Percentiles rank a stretch among this genome's conserved stretches.
These are phyloP conservation scores for Bauhinia variegata DNA, from an alignment of 306 rosid species.

Conservation along the genomic window DNA sequence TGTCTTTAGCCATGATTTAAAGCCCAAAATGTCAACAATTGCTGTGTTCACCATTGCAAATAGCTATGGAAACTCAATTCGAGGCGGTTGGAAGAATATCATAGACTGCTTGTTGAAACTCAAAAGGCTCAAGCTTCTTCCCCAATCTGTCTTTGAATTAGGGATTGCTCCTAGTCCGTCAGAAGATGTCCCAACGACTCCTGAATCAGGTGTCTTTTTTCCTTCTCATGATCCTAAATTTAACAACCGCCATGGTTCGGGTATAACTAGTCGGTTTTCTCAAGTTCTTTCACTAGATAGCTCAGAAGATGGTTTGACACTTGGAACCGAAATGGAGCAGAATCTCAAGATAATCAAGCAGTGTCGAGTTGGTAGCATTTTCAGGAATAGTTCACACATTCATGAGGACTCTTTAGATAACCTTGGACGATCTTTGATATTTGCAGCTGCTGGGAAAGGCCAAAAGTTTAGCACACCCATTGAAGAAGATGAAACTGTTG, in stretches of 20 bases:
- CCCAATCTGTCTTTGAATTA: slow-evolving; percentile 68
- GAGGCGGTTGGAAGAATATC: slow-evolving; percentile 92
- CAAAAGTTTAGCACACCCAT: slow-evolving; percentile 86
- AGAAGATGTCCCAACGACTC: slow-evolving; percentile 36
- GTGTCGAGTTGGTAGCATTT: slow-evolving; percentile 74
- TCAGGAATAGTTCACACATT: slow-evolving; percentile 61
- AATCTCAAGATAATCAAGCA: slow-evolving; percentile 76
- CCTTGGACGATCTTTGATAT: slow-evolving; percentile 77
- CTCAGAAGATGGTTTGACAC: slow-evolving; percentile 62
- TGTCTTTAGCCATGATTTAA: slow-evolving; percentile 77
- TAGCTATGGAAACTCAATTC: slow-evolving; percentile 62
- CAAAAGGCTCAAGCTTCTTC: slow-evolving; percentile 74
- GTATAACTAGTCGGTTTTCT: slow-evolving; percentile 53
- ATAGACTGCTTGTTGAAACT: slow-evolving; percentile 89
- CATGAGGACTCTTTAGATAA: slow-evolving; percentile 66
- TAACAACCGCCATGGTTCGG: slow-evolving; percentile 48
- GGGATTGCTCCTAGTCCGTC: slow-evolving; percentile 45
- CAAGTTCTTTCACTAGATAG: slow-evolving; percentile 60
- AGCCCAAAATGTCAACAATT: slow-evolving; percentile 84
- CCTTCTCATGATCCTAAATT: slow-evolving; percentile 50
- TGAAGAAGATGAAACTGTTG: slow-evolving; percentile 93
- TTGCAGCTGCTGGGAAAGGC: slow-evolving; percentile 92
- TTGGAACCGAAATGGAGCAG: slow-evolving; percentile 82
- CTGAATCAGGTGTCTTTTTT: slow-evolving; percentile 52
- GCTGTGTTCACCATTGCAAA: slow-evolving; percentile 84